These are phyloP conservation scores for Thoreauomyces humboldtii DNA, from an alignment of 192 early-diverging fungal species.

Conservation along the genomic window DNA sequence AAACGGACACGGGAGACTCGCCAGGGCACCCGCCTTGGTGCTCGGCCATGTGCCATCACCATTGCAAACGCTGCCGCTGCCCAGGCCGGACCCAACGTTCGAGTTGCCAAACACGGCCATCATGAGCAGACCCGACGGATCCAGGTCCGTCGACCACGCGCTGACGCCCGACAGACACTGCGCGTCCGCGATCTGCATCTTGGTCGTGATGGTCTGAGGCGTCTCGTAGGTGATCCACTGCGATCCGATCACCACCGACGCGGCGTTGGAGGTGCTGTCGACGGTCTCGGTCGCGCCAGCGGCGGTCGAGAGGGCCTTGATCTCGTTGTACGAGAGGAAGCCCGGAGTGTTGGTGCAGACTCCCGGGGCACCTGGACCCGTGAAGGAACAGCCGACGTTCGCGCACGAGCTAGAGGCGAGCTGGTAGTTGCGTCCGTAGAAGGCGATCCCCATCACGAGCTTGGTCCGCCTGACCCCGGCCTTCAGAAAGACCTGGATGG, in stretches of 20 bases:
- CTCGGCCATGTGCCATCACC: neutral
- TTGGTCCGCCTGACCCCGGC: slow-evolving; percentile 12
- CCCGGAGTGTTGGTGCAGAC: slow-evolving; percentile 12
- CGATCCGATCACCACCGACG: too few species aligned
- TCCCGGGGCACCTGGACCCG: neutral
- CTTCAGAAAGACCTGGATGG: neutral
- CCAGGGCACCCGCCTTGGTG: neutral
- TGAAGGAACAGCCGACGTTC: neutral
- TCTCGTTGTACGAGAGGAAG: neutral
- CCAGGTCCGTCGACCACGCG: neutral
- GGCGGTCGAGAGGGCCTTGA: too few species aligned
- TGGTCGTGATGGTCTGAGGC: neutral
- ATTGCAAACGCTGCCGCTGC: neutral
- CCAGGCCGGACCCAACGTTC: neutral
- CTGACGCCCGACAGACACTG: neutral
- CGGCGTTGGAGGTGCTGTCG: too few species aligned
- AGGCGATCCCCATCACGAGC: slow-evolving; percentile 16
- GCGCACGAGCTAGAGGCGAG: neutral
- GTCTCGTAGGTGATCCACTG: slow-evolving; percentile 2
- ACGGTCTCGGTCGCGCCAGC: too few species aligned
- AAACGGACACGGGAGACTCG: neutral
- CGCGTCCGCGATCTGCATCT: neutral
- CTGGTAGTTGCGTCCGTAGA: slow-evolving; percentile 1
- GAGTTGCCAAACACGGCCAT: neutral
- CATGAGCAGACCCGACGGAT: neutral